Percentiles rank a stretch among this genome's conserved stretches.
Conservation (phyloP, 768 basidiomycete species). For the Rhizopogon roseolus region DNA sequence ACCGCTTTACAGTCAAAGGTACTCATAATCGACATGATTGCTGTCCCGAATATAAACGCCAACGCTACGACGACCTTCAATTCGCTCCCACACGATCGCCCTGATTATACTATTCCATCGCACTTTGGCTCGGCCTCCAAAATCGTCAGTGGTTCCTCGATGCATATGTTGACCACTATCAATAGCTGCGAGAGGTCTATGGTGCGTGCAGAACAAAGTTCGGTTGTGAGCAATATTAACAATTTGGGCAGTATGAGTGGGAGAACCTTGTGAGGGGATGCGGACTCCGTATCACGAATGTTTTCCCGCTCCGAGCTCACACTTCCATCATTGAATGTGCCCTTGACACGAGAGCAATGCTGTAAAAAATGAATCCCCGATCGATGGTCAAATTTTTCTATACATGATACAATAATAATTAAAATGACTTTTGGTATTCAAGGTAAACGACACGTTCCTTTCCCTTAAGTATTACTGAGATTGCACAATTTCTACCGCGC, state of each 20-base stretch:
- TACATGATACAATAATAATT: no score
- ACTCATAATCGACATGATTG: conserved; percentile 1
- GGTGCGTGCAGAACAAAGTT: background rate
- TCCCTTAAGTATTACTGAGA: no score
- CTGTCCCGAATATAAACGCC: background rate
- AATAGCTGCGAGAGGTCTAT: conserved; percentile 1
- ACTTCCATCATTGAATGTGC: conserved; percentile 3
- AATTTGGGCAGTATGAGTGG: background rate
- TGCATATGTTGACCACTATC: background rate
- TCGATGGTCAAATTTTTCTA: no score
- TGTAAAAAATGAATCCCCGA: background rate
- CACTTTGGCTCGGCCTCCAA: conserved; percentile 1
- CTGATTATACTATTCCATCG: background rate
- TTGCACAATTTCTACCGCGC: no score
- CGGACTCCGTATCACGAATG: background rate
- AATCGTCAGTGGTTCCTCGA: background rate
- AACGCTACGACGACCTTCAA: background rate
- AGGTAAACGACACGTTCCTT: no score
- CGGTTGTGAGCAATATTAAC: no score
- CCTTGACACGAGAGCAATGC: background rate
- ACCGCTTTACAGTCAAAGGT: background rate
- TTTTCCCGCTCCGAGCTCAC: conserved; percentile 1
- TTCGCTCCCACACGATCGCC: background rate
- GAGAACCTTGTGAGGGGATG: background rate
- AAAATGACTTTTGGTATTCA: no score